Conservation (phyloP, 352 stramenopile species). For the Thraustochytrium sp. region DNA sequence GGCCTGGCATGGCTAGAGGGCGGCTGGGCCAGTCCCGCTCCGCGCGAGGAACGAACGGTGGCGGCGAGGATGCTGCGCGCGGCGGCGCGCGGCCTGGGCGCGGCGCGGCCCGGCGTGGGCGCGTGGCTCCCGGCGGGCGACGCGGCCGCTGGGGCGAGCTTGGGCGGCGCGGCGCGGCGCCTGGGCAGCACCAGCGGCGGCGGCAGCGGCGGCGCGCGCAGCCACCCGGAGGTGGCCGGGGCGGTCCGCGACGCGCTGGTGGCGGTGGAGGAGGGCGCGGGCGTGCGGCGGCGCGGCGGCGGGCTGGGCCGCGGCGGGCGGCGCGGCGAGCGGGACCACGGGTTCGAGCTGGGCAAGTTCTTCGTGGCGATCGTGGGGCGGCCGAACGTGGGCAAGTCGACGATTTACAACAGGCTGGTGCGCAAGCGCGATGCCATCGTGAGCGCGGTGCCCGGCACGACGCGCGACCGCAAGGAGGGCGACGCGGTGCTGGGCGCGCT, state of each 20-base stretch:
- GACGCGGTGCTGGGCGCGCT: slow-evolving; percentile 52
- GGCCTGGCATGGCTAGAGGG: too few species aligned
- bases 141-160: too few species aligned
- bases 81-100: too few species aligned
- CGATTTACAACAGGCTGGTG: slow-evolving; percentile 69
- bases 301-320: not conserved
- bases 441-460: slow-evolving; percentile 74
- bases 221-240: not conserved
- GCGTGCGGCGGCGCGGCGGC: not conserved
- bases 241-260: not conserved
- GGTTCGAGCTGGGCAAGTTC: slow-evolving; percentile 21
- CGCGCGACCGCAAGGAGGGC: slow-evolving; percentile 76
- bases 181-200: not conserved
- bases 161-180: not conserved
- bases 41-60: too few species aligned
- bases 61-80: too few species aligned
- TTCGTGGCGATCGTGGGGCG: slow-evolving; percentile 72
- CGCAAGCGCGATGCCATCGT: slow-evolving; percentile 62
- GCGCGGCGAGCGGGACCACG: not conserved
- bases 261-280: not conserved
- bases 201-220: not conserved
- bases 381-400: slow-evolving; percentile 81
- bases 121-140: too few species aligned
- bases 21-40: too few species aligned
- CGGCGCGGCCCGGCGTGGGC: too few species aligned